These are phyloP conservation scores for Thermochaetoides dissita DNA, from an alignment of 2,329 filamentous ascomycete genomes.

Conservation along the genomic window DNA sequence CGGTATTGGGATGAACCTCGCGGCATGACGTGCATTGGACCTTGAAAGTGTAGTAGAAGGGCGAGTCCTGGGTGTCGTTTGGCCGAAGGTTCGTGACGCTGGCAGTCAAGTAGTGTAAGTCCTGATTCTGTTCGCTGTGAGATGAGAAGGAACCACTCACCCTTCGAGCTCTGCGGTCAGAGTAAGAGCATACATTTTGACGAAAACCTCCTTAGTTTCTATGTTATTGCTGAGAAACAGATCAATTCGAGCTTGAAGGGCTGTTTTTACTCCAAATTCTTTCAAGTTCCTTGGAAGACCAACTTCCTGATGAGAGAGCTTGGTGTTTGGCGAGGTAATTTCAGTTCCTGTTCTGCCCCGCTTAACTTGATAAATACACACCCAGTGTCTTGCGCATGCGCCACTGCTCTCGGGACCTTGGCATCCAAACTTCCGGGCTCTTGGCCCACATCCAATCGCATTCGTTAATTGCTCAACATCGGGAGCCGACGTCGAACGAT, in stretches of 20 bases:
- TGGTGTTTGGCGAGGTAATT: background rate
- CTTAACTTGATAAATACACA: background rate
- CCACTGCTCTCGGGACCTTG: background rate
- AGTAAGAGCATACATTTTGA: slow-evolving; percentile 48
- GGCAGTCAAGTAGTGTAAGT: slow-evolving; percentile 2
- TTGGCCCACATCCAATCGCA: background rate
- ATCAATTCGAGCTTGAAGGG: no score
- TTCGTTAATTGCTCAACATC: slow-evolving; percentile 3
- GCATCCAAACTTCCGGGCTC: background rate
- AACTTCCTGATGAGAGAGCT: background rate
- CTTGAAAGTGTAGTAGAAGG: slow-evolving; percentile 96
- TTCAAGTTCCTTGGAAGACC: no score
- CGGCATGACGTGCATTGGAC: slow-evolving; percentile 97
- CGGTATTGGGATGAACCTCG: slow-evolving; percentile 74
- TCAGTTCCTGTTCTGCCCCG: background rate
- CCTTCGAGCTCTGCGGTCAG: slow-evolving; percentile 57
- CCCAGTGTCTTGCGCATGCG: background rate
- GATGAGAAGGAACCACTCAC: slow-evolving; percentile 27
- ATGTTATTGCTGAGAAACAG: no score
- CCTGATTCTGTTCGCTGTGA: background rate
- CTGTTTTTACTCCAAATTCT: no score
- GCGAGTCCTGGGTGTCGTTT: slow-evolving; percentile 62
- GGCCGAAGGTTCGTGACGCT: slow-evolving; percentile 87
- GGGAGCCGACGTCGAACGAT: background rate
- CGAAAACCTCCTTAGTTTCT: no score